Conservation (phyloP, 305 asterid genomes). For the Stenogyne calaminthoides region DNA sequence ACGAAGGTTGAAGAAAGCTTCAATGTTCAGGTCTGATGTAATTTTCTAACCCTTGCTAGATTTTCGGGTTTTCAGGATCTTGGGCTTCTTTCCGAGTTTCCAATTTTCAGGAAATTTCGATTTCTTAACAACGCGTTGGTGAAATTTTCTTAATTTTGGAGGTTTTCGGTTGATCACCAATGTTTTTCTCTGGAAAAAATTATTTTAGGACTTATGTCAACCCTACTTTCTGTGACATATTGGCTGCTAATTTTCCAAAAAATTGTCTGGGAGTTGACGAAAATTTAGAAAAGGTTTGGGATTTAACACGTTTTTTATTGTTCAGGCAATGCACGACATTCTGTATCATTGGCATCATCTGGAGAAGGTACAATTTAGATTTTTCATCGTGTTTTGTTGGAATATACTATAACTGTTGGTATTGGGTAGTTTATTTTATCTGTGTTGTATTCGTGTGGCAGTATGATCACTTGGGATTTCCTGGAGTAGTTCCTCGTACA, state of each 20-base stretch:
- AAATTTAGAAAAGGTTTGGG: slow-evolving; percentile 2
- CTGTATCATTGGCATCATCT: slow-evolving; percentile 69
- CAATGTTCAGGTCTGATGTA: slow-evolving; percentile 73
- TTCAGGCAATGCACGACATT: slow-evolving; percentile 94
- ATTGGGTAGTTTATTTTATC: slow-evolving; percentile 1
- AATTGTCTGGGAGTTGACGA: neutral
- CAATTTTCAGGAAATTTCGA: neutral
- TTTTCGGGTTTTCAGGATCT: slow-evolving; percentile 1
- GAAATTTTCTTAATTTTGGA: neutral
- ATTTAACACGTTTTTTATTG: slow-evolving; percentile 10
- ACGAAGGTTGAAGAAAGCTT: slow-evolving; percentile 99
- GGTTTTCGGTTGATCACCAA: neutral
- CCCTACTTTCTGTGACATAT: neutral
- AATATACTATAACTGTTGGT: neutral
- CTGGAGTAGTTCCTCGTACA: slow-evolving; percentile 98
- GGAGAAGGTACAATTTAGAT: slow-evolving; percentile 58
- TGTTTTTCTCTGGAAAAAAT: neutral
- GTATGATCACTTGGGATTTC: slow-evolving; percentile 97
- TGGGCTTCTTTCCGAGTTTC: neutral
- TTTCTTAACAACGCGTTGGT: neutral
- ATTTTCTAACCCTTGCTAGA: neutral
- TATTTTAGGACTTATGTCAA: neutral
- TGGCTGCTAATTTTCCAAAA: neutral
- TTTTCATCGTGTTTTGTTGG: slow-evolving; percentile 14
- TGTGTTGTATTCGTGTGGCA: slow-evolving; percentile 36